A percentile compares a stretch with the other conserved stretches of the same genome.
These are phyloP conservation scores for Ophiostoma piceae DNA, from an alignment of 2,329 filamentous ascomycete genomes.

Conservation along the genomic window DNA sequence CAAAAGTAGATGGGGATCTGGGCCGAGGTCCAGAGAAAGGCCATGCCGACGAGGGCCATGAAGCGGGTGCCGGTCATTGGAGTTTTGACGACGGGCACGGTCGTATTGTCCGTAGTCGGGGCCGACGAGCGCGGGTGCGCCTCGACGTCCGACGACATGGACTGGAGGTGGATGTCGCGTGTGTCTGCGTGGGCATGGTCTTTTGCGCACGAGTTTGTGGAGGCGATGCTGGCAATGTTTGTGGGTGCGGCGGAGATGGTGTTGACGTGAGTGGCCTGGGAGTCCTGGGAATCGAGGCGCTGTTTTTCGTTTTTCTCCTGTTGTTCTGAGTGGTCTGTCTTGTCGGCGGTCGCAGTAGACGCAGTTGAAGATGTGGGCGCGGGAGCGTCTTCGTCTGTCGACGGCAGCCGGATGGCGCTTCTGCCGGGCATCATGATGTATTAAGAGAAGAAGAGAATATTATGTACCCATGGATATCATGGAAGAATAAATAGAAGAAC, in stretches of 20 bases:
- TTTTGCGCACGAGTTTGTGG: neutral
- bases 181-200: conserved; percentile 2
- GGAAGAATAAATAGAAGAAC: no score
- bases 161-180: neutral
- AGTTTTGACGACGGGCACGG: neutral
- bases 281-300: neutral
- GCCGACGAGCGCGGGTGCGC: neutral
- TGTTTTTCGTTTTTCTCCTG: neutral
- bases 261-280: neutral
- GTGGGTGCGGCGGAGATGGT: neutral
- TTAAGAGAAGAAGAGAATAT: neutral
- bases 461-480: no score
- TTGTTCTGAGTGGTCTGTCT: no score
- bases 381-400: conserved; percentile 17
- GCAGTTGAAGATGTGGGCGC: conserved; percentile 11
- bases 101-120: neutral
- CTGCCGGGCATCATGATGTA: conserved; percentile 13
- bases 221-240: neutral
- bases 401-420: conserved; percentile 17
- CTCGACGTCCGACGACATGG: neutral
- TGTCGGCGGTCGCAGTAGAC: conserved; percentile 16
- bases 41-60: conserved; percentile 31
- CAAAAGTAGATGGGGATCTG: conserved; percentile 33
- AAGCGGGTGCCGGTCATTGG: conserved; percentile 24
- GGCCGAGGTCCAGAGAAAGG: conserved; percentile 32